phyloP scores from a whole-genome alignment of 805 yeast species.

The Priceomyces fermenticarens region DNA sequence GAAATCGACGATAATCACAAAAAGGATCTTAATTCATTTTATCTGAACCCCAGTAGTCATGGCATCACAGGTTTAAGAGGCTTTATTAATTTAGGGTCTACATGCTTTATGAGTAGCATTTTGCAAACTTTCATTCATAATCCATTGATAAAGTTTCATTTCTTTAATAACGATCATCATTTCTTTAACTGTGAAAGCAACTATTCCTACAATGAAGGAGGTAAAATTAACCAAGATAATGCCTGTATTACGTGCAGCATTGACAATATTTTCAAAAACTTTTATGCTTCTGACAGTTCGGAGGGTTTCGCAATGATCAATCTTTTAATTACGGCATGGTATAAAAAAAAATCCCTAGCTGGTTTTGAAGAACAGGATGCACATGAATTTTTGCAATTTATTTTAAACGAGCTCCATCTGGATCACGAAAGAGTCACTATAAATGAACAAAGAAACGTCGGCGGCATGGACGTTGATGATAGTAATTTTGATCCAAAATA shows the following conservation, averaged over 20 bases:
- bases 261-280: slow-evolving; percentile 72
- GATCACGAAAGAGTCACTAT: slow-evolving; percentile 19
- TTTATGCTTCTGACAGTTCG: slow-evolving; percentile 60
- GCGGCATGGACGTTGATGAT: not conserved
- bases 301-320: slow-evolving; percentile 81
- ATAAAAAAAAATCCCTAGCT: slow-evolving; percentile 76
- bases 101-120: slow-evolving; percentile 95
- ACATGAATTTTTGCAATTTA: slow-evolving; percentile 94
- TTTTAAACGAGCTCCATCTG: slow-evolving; percentile 77
- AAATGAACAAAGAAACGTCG: not conserved
- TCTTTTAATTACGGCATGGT: slow-evolving; percentile 83
- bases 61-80: slow-evolving; percentile 84
- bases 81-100: slow-evolving; percentile 90
- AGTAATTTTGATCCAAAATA: slow-evolving; percentile 2
- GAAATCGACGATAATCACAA: not conserved
- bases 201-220: slow-evolving; percentile 19
- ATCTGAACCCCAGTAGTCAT: slow-evolving; percentile 41
- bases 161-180: slow-evolving; percentile 69
- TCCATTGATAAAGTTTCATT: slow-evolving; percentile 77
- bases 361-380: slow-evolving; percentile 99
- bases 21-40: slow-evolving; percentile 9
- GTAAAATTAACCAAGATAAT: slow-evolving; percentile 22
- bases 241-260: slow-evolving; percentile 83
- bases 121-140: slow-evolving; percentile 87
- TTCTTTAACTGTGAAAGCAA: slow-evolving; percentile 45